Base-by-base conservation (phyloP, 2,329 filamentous ascomycete genomes). In the Emericellopsis atlantica region DNA sequence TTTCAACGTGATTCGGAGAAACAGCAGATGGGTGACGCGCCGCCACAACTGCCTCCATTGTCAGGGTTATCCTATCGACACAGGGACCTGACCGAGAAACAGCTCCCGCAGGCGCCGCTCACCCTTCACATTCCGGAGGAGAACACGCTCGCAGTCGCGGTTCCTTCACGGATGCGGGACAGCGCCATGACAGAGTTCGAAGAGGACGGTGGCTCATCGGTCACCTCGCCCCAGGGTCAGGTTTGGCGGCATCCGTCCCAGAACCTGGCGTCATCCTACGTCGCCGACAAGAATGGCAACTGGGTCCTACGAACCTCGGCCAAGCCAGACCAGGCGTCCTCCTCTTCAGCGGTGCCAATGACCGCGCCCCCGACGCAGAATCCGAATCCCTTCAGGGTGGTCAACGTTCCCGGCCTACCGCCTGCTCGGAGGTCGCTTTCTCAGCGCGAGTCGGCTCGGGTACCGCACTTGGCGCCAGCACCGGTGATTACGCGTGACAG, bases 141-240 rank as follows among this genome's bases (percentile, higher is more conserved):
- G 29, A 24, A 35, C 21, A 36, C 42, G 12, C 32, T 39, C n/a
- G 33, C 39, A 35, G 37, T 40, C 23, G 24, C 41, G 35, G 46
- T 46, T 22, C 15, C 12, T 22, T 21, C 37, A 21, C 37, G 37
- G 32, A 51, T 55, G 9, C 59, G 58, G 18, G 62, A 67, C 42
- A 67, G 71, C 54, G 59, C 66, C 43, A 56, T 72, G 46, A 67
- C 70, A 8, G 63, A 76, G 54, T 69, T 74, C 43, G 70, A 74
- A 45, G 65, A 75, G 54, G 66, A 72, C 48, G 57, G 69, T 44
- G 56, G 57, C 43, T 38, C 58, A 49, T 57, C 63, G 36, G n/a
- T 14, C 12, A 36, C 50, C 37, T 56, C 59, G 4, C 53, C 51
- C 21, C 60, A 39, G 49, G 63, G 46, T n/a, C 62, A 67, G 42